phyloP scores from a whole-genome alignment of 192 early-diverging fungal species.

The Chytriomyces sp. region DNA sequence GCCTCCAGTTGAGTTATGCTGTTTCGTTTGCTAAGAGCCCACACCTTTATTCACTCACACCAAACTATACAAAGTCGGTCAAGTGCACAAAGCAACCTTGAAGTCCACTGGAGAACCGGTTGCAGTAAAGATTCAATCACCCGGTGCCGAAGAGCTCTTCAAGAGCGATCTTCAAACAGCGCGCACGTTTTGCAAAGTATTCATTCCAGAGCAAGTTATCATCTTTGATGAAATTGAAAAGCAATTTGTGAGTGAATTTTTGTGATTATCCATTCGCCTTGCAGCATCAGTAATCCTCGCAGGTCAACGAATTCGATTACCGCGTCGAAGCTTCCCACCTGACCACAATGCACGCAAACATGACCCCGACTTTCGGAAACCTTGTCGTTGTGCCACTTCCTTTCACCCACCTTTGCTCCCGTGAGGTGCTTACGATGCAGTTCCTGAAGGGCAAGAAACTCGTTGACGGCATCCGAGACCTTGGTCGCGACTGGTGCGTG shows the following conservation, averaged over 20 bases:
- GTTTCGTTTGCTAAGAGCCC: background rate
- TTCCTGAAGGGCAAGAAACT: slow-evolving; percentile 33
- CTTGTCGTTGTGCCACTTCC: slow-evolving; percentile 27
- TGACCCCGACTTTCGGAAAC: slow-evolving; percentile 14
- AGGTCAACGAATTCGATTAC: no score
- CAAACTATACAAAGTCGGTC: slow-evolving; percentile 16
- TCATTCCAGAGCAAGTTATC: slow-evolving; percentile 32
- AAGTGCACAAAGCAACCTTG: slow-evolving; percentile 35
- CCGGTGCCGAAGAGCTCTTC: slow-evolving; percentile 31
- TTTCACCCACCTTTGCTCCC: slow-evolving; percentile 17
- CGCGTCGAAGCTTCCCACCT: slow-evolving; percentile 30
- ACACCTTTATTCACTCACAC: background rate
- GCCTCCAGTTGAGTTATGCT: slow-evolving; percentile 19
- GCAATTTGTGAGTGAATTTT: slow-evolving; percentile 32
- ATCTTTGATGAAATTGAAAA: slow-evolving; percentile 41
- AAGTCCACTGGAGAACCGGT: slow-evolving; percentile 21
- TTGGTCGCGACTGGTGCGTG: slow-evolving; percentile 12
- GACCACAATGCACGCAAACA: slow-evolving; percentile 20
- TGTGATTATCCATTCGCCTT: no score
- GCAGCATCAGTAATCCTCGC: no score
- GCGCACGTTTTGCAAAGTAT: slow-evolving; percentile 17
- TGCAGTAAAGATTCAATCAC: slow-evolving; percentile 36
- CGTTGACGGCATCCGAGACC: slow-evolving; percentile 30
- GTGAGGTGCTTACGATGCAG: slow-evolving; percentile 37
- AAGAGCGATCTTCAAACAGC: slow-evolving; percentile 27